These are phyloP conservation scores for Trifolium subterraneum DNA, from an alignment of 306 rosid genomes.

Conservation along the genomic window DNA sequence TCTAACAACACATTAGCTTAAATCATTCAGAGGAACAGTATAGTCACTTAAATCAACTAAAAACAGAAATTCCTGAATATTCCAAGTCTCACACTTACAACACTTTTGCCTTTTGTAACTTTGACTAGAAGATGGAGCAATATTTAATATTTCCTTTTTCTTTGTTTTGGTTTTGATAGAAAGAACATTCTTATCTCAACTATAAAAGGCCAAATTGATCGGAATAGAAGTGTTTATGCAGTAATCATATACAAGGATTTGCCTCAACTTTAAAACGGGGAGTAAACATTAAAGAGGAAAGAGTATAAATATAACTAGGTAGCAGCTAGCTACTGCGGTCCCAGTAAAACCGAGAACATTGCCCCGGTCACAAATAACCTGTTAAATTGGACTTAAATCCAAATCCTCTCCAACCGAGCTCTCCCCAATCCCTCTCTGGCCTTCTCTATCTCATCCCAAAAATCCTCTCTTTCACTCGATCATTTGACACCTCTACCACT, in stretches of 20 bases:
- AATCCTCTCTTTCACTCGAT: neutral
- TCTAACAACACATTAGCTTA: constrained; percentile 1
- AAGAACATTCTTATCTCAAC: neutral
- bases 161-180: constrained; percentile 10
- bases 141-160: neutral
- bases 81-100: constrained; percentile 9
- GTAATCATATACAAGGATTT: constrained; percentile 3
- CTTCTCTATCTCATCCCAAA: neutral
- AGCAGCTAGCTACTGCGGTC: neutral
- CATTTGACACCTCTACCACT: neutral
- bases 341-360: neutral
- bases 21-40: neutral
- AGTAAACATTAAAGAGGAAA: neutral
- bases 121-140: neutral
- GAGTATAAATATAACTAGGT: neutral
- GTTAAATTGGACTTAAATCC: neutral
- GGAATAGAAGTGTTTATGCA: constrained; percentile 5
- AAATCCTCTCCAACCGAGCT: neutral
- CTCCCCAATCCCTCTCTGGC: neutral
- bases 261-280: neutral
- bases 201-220: constrained; percentile 21
- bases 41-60: constrained; percentile 18
- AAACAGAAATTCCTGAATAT: constrained; percentile 4
- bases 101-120: neutral
- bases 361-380: neutral